A percentile compares a stretch with the other conserved stretches of the same genome.
Evolutionary conservation across 352 stramenopile species (phyloP).

Genomic region (Phytophthora kernoviae): DNA sequence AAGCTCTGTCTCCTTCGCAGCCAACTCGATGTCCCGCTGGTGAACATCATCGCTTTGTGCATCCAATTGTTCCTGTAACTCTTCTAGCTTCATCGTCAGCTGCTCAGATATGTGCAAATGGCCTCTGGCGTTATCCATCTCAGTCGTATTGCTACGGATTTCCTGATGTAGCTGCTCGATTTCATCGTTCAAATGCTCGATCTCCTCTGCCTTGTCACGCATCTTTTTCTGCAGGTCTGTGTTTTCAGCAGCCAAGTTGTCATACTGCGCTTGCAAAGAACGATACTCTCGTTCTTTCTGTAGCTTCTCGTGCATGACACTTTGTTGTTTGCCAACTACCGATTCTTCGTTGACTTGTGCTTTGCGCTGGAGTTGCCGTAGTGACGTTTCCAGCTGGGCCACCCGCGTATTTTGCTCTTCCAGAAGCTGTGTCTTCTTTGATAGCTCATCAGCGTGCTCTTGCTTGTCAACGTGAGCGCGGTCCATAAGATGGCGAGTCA

Average conservation of each 20-base stretch:
- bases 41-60: constrained; percentile 32
- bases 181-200: constrained; percentile 29
- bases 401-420: constrained; percentile 11
- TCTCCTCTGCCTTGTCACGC: constrained; percentile 29
- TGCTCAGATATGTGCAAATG: constrained; percentile 48
- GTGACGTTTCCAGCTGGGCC: constrained; percentile 19
- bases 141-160: constrained; percentile 44
- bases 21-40: constrained; percentile 37
- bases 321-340: constrained; percentile 47
- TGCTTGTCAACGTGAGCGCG: constrained; percentile 33
- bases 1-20: constrained; percentile 32
- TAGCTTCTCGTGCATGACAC: constrained; percentile 53
- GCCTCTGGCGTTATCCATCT: constrained; percentile 45
- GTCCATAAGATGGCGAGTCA: constrained; percentile 54
- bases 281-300: constrained; percentile 55
- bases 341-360: constrained; percentile 44
- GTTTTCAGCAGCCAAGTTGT: constrained; percentile 36
- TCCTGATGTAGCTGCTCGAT: constrained; percentile 38
- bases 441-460: constrained; percentile 24
- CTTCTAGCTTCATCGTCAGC: constrained; percentile 53
- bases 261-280: constrained; percentile 35
- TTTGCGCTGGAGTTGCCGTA: constrained; percentile 37
- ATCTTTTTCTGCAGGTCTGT: constrained; percentile 22
- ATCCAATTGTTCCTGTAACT: constrained; percentile 40
- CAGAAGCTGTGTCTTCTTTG: constrained; percentile 17